Evolutionary conservation across 2,329 filamentous ascomycete species (phyloP).

Genomic region (Botrytis deweyae): DNA sequence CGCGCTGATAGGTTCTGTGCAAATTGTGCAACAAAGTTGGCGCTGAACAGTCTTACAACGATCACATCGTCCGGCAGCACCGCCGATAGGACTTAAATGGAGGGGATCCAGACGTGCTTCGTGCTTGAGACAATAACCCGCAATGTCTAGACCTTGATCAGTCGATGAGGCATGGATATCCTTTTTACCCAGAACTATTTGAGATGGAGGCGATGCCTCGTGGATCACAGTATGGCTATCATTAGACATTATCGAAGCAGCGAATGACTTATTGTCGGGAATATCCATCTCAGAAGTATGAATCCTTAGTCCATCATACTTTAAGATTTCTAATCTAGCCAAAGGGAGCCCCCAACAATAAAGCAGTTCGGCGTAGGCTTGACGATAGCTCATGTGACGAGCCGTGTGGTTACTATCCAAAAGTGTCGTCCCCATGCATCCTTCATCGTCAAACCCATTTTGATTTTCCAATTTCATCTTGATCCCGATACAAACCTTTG

Average conservation of each 20-base stretch:
- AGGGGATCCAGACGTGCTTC: constrained; percentile 62
- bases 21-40: constrained; percentile 62
- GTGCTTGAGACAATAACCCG: constrained; percentile 61
- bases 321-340: constrained; percentile 64
- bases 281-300: constrained; percentile 40
- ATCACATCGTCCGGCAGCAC: constrained; percentile 50
- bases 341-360: constrained; percentile 65
- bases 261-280: constrained; percentile 34
- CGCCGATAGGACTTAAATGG: constrained; percentile 41
- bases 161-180: constrained; percentile 51
- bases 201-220: constrained; percentile 42
- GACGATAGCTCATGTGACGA: constrained; percentile 60
- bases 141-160: constrained; percentile 58
- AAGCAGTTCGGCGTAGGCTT: constrained; percentile 66
- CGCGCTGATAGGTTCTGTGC: constrained; percentile 58
- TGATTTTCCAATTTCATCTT: constrained; percentile 58
- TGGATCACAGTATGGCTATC: constrained; percentile 31
- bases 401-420: constrained; percentile 51
- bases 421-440: constrained; percentile 59
- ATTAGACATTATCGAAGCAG: constrained; percentile 34
- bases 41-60: constrained; percentile 55
- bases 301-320: constrained; percentile 63
- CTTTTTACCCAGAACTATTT: constrained; percentile 57
- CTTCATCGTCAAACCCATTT: constrained; percentile 66
- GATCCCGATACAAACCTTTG: constrained; percentile 36